Evolutionary conservation across 805 yeast genomes (phyloP), one percentile per base, ranked within the genome.

Genomic region (Priceomyces haplophilus): DNA sequence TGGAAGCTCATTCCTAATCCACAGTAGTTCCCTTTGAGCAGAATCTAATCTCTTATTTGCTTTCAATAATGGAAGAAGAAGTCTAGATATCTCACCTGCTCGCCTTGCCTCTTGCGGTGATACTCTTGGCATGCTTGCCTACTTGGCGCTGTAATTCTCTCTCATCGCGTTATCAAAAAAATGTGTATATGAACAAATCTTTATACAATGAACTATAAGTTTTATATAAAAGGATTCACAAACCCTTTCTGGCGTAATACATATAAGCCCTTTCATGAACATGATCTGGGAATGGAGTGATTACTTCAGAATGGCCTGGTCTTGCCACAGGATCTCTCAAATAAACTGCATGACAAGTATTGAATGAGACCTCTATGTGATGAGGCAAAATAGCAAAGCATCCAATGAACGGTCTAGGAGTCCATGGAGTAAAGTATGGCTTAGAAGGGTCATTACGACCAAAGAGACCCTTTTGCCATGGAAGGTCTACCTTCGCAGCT

Each of bases 251-350:
- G 39, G 79, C 79, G 67, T 91, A 91, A 79, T 83, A 89, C 93
- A 89, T 85, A 74, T 86, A 90, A 32, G 97, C 96, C 64, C 95
- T 81, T 69, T 90, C 93, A 58, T 91, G 97, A 51, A 82, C 80
- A 46, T 82, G 83, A 48, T 80, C 73, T 30, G 83, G 82, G 64
- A 84, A 88, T 42, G 99, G 99, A 43, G 96, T 74, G 49, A 93
- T 86, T 46, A 93, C 95, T 72, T 93, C 99, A 24, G 96, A 85
- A 59, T 87, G 90, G 44, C 97, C 97, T 5, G 97, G 97, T 63
- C 97, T 80, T 11, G 97, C 96, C 38, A 93, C 89, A 12, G 99
- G 99, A 63, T 93, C 96, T 67, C 97, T 84, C 63, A 93, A 68
- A 65, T 91, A 93, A n/a, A 93, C 85, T 4, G 97, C 97, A 62